These are phyloP conservation scores for Epichloe scottii DNA, from an alignment of 2,329 filamentous ascomycete species.

Conservation along the genomic window DNA sequence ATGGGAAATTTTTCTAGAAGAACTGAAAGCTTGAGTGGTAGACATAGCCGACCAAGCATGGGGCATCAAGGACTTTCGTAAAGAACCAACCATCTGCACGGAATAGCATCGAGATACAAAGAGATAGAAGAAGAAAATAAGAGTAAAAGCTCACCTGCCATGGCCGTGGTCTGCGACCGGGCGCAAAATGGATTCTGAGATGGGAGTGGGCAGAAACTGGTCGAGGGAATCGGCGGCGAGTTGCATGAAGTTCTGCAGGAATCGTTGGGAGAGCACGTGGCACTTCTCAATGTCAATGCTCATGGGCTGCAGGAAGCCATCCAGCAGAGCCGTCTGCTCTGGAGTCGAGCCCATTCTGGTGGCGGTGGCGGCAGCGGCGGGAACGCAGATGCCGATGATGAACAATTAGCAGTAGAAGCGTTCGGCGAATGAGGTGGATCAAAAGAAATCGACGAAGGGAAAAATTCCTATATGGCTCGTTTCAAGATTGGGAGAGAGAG, in stretches of 20 bases:
- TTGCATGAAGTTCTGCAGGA: constrained; percentile 33
- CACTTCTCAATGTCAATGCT: constrained; percentile 33
- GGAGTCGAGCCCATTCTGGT: constrained; percentile 4
- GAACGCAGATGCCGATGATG: not conserved
- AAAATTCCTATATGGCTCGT: not conserved
- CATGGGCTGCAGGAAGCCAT: constrained; percentile 39
- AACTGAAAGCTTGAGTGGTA: not conserved
- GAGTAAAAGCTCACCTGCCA: constrained; percentile 32
- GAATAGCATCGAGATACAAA: not conserved
- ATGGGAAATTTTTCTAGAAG: not conserved
- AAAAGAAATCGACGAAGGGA: not conserved
- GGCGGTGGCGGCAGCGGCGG: not conserved
- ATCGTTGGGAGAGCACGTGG: constrained; percentile 32
- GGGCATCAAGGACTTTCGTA: no score
- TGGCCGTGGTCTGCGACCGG: constrained; percentile 29
- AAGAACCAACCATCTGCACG: no score
- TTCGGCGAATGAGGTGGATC: not conserved
- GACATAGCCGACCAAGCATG: not conserved
- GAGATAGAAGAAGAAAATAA: not conserved
- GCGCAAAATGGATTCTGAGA: constrained; percentile 45
- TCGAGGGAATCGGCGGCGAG: constrained; percentile 39
- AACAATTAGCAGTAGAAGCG: not conserved
- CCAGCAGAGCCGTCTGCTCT: constrained; percentile 11
- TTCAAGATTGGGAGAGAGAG: not conserved
- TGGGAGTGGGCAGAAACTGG: constrained; percentile 49